A percentile compares a stretch with the other conserved stretches of the same genome.
These are phyloP conservation scores for Cytospora piceicola DNA, from an alignment of 2,329 filamentous ascomycete species.

Conservation along the genomic window DNA sequence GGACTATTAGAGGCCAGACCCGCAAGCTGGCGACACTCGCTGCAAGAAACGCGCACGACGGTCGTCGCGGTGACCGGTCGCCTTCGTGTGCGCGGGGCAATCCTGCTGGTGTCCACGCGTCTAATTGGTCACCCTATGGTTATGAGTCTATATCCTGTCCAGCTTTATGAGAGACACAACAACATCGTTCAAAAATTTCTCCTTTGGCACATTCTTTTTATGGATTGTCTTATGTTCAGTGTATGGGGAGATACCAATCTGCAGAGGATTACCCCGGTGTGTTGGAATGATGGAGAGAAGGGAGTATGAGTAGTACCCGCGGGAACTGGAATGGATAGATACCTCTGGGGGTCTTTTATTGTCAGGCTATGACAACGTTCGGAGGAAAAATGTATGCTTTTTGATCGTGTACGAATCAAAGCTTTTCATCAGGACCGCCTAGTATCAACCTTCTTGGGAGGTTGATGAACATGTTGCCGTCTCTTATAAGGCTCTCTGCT, in stretches of 20 bases:
- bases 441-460: not conserved
- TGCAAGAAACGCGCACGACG: slow-evolving; percentile 6
- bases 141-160: slow-evolving; percentile 33
- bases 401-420: not conserved
- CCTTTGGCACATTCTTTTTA: not conserved
- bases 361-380: not conserved
- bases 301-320: not conserved
- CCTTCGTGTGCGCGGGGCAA: slow-evolving; percentile 4
- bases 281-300: not conserved
- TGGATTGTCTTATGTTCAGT: not conserved
- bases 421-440: not conserved
- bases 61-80: slow-evolving; percentile 5
- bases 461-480: not conserved
- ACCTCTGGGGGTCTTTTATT: slow-evolving; percentile 12
- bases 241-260: not conserved
- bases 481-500: not conserved
- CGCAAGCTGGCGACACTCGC: slow-evolving; percentile 7
- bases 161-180: not conserved
- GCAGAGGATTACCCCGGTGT: not conserved
- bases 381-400: not conserved
- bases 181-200: not conserved
- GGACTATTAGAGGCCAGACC: slow-evolving; percentile 47
- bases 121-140: slow-evolving; percentile 42
- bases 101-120: slow-evolving; percentile 37
- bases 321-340: slow-evolving; percentile 16